Base-by-base conservation (phyloP, 306 rosid species). In the Quercus variabilis region DNA sequence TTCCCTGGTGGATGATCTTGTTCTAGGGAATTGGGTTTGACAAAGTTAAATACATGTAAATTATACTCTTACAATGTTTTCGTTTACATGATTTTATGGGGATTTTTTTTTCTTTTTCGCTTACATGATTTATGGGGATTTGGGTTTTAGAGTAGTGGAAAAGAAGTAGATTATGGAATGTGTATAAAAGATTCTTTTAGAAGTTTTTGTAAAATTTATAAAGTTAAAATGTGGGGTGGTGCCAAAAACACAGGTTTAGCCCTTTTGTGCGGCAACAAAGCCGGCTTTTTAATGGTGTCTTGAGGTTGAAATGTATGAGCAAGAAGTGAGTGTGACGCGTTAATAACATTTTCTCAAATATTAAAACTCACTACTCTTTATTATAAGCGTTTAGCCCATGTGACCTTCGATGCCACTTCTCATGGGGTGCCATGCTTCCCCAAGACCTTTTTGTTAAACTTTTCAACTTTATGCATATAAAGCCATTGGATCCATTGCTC, bases 401-500 rank as follows among this genome's bases (percentile, higher is more conserved):
- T 93, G 98, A 93, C 86, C 87, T 63, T 76, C 82, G 82, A 31
- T 84, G 91, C 89, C 90, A 81, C 70, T 91, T 88, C 87, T 86
- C 93, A 82, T 83, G 89, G 78, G 13, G 51, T 80, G 81, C 82
- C 76, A 51, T 80, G 80, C 82, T 79, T 76, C 83, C 77, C 52
- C 68, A 81, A 25, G 82, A 79, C 90, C 51, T 75, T 74, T 69
- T 54, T 60, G 41, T 43, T 28, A 56, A 33, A 74, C 69, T 64
- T 87, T 79, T 59, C 70, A 63, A 67, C 70, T 79, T 19, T 76
- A 4, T 71, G n/a, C 64, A 43, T 79, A 74, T 72, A 71, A 57
- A 74, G 38, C 41, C 78, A 55, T 76, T 78, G 35, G 43, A 26
- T 14, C 55, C 71, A 5, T 64, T 31, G 49, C 67, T 30, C 82